These are phyloP conservation scores for apple (Malus domestica) DNA, from an alignment of 306 rosid genomes.

Conservation along the genomic window DNA sequence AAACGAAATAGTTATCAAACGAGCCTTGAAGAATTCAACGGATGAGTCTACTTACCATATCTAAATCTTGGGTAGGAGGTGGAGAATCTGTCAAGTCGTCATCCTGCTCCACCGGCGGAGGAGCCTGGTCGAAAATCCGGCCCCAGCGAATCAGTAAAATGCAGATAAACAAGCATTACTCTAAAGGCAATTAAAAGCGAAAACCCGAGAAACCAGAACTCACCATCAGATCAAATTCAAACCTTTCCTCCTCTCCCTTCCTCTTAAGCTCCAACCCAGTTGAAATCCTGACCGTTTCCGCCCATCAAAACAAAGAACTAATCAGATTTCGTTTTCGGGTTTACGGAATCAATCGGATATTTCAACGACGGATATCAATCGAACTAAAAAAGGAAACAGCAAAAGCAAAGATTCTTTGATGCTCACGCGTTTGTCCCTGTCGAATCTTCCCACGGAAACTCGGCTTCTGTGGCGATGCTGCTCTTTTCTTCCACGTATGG, in stretches of 20 bases:
- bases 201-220: conserved; percentile 16
- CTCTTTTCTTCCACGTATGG: background rate
- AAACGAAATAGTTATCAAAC: background rate
- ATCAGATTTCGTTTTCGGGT: background rate
- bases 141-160: conserved; percentile 16
- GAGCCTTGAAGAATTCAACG: background rate
- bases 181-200: conserved; percentile 12
- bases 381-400: background rate
- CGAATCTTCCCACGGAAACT: conserved; percentile 5
- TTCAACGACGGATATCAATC: background rate
- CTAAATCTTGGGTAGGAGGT: conserved; percentile 13
- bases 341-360: background rate
- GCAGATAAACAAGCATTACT: conserved; percentile 5
- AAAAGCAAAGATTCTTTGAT: conserved; percentile 11
- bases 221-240: conserved; percentile 72
- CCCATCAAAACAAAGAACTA: background rate
- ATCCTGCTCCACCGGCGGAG: conserved; percentile 50
- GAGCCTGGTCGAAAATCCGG: conserved; percentile 41
- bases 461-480: background rate
- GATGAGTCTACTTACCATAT: conserved; percentile 29
- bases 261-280: conserved; percentile 16
- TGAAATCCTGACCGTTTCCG: conserved; percentile 28
- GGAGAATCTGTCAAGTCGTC: conserved; percentile 16
- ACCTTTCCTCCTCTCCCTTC: conserved; percentile 30
- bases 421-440: conserved; percentile 41